Base-by-base conservation (phyloP, 257 asterid species). In the Petunia axillaris region DNA sequence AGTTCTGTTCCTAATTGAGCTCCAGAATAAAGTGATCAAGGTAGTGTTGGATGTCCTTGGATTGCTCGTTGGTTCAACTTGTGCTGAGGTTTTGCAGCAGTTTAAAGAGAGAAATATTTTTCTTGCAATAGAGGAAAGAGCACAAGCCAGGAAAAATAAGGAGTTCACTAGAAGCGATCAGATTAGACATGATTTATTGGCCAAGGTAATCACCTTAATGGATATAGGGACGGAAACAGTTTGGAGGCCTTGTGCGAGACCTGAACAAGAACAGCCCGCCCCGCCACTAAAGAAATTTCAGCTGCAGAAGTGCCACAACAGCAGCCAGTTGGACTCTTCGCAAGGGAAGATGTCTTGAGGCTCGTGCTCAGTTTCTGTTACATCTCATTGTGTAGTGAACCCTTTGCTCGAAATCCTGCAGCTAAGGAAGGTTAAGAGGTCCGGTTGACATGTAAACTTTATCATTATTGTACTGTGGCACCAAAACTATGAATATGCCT, bases 161-260 rank as follows among this genome's bases (percentile, higher is more conserved):
- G 94, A 90, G 58, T 95, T 82, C 11, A 25, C 85, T 0, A 88
- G 62, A 78, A 85, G 97, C 81, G 97, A 96, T 81, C 85, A 88
- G 86, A 89, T 96, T 76, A 89, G 99, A 80, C 83, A 80, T 5
- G 91, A 84, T 62, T 91, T 93, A 76, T 89, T 87, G 15, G 87
- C 84, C 8, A 90, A 84, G 80, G 99, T 98, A 60, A 92, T 93
- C 46, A 91, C 94, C 2, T 76, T 93, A 81, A 91, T 91, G 97
- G 99, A 93, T 81, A 75, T 90, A 2, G 99, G 97, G 13, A 89
- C 86, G 57, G 98, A 89, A 83, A 92, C 96, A 4, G 81, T 86
- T 3, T 95, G 99, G 99, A 89, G 97, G 86, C 99, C 99, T 25
- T 93, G 95, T 78, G 89, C 87, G 74, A 89, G 88, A 2, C 63